Evolutionary conservation across 805 yeast genomes (phyloP).

Genomic region (Candida adriatica): DNA sequence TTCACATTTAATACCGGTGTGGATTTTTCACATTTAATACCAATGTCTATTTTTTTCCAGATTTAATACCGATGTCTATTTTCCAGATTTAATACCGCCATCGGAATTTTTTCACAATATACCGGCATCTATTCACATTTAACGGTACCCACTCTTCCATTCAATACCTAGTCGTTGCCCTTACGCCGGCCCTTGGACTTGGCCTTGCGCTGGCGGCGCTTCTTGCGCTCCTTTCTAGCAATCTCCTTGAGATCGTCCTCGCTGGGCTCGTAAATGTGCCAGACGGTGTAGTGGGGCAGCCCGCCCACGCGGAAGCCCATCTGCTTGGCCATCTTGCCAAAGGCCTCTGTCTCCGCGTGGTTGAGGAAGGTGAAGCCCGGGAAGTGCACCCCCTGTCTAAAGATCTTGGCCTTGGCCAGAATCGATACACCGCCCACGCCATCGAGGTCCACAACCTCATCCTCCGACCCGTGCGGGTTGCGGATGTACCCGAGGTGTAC

Average conservation of each 20-base stretch:
- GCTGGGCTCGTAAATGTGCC: constrained; percentile 90
- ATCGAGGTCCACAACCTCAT: constrained; percentile 64
- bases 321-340: constrained; percentile 70
- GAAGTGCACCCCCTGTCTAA: constrained; percentile 74
- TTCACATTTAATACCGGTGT: too few species aligned
- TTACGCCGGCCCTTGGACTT: too few species aligned
- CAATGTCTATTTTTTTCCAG: too few species aligned
- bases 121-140: too few species aligned
- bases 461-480: constrained; percentile 49
- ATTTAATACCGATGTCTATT: too few species aligned
- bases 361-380: constrained; percentile 80
- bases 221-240: constrained; percentile 60
- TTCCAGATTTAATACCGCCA: too few species aligned
- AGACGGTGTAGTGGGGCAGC: constrained; percentile 79
- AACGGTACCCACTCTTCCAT: too few species aligned
- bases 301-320: constrained; percentile 86
- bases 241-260: constrained; percentile 73
- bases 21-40: too few species aligned
- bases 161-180: too few species aligned
- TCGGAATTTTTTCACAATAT: too few species aligned
- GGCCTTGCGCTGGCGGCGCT: constrained; percentile 35
- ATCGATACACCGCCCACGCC: constrained; percentile 89
- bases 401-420: constrained; percentile 64
- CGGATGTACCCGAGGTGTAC: constrained; percentile 73
- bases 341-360: constrained; percentile 86